Evolutionary conservation across 257 asterid genomes (phyloP), one percentile per base, ranked within the genome.

Genomic region (Solanum arcanum): DNA sequence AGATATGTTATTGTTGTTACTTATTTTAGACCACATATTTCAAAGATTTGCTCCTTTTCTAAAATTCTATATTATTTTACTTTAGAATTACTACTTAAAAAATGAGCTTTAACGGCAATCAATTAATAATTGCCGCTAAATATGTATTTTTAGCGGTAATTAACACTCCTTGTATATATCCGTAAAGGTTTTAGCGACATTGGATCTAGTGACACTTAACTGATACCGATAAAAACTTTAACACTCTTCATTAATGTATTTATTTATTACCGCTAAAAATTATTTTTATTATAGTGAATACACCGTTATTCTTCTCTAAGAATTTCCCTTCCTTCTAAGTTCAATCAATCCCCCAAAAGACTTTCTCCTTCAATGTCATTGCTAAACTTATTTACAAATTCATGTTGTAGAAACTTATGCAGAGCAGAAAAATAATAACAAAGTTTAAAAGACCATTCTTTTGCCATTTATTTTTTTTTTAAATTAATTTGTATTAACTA

Each of bases 401-500:
- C 31, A 59, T 20, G 1, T 56, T 56, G 12, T 56, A 1, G 62
- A 52, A 52, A 52, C 1, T 52, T 0, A 52, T 52, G 62, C 62
- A 52, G 23, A 52, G 62, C 62, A 52, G 0, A 52, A 60, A 60
- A 64, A 12, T n/a, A 25, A 21, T 23, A 14, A 2, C 0, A 23
- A 9, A 0, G 6, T 21, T 23, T 3, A 10, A 23, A 9, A 60
- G 1, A 20, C 0, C 13, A 9, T 3, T 59, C 13, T 59, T 0
- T 2, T 20, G 27, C 5, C n/a, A 7, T 4, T 56, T 56, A 52
- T 52, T 1, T 7, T 7, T 18, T 1, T 56, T 7, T n/a, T n/a
- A n/a, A 18, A 18, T 0, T 56, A 56, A 18, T 0, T 0, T 49
- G 2, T 56, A 18, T 56, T 18, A 56, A 23, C 3, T 3, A 56